phyloP scores from a whole-genome alignment of 345 rosid species.

The Jatropha curcas region DNA sequence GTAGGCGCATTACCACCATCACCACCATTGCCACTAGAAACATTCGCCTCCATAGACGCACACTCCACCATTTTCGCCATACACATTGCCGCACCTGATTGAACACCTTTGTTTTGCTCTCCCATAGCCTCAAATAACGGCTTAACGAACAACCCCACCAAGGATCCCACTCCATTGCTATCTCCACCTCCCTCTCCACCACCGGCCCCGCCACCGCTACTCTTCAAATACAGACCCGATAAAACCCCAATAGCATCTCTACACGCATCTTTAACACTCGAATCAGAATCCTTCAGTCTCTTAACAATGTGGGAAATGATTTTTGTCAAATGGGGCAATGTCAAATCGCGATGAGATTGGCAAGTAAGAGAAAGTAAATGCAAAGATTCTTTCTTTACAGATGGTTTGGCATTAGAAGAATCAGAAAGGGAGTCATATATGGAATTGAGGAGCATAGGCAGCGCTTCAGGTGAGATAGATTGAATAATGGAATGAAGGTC shows the following conservation, averaged over 20 bases:
- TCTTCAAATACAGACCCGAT: conserved; percentile 67
- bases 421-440: conserved; percentile 65
- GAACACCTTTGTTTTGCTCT: conserved; percentile 91
- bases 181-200: conserved; percentile 22
- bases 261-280: conserved; percentile 91
- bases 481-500: conserved; percentile 78
- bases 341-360: conserved; percentile 58
- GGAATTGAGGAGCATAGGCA: conserved; percentile 87
- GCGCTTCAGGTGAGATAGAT: conserved; percentile 67
- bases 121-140: conserved; percentile 97
- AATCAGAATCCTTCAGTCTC: conserved; percentile 83
- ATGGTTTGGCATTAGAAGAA: conserved; percentile 77
- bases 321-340: conserved; percentile 68
- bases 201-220: conserved; percentile 27
- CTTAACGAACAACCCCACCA: conserved; percentile 76
- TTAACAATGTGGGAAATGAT: conserved; percentile 70
- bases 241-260: conserved; percentile 76
- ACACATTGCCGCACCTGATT: conserved; percentile 85
- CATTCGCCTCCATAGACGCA: conserved; percentile 32
- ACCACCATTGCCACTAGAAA: conserved; percentile 6
- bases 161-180: conserved; percentile 37
- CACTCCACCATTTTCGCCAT: conserved; percentile 91
- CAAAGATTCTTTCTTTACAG: conserved; percentile 83
- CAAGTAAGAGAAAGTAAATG: conserved; percentile 65
- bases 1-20: conserved; percentile 41